phyloP scores from a whole-genome alignment of 306 rosid species.

The Hippophae rhamnoides region DNA sequence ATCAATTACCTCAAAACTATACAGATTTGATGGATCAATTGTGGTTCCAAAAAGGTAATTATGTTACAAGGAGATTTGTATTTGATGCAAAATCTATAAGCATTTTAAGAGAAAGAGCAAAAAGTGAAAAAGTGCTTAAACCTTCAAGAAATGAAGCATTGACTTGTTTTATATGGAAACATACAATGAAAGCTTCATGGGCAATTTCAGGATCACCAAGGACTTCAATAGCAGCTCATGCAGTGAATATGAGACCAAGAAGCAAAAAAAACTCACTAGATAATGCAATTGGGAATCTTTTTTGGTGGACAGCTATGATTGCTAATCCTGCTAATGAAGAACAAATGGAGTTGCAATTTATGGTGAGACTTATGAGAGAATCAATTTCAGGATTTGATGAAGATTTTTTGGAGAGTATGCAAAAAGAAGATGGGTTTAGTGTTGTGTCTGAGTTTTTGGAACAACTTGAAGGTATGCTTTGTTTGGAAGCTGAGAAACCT shows the following conservation, averaged over 20 bases:
- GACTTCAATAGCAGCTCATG: constrained; percentile 24
- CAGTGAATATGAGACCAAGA: constrained; percentile 39
- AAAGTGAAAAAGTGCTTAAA: constrained; percentile 5
- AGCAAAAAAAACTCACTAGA: constrained; percentile 14
- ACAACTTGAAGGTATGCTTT: constrained; percentile 15
- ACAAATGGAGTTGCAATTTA: background rate
- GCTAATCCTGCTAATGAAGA: background rate
- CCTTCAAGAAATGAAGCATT: constrained; percentile 27
- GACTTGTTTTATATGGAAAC: constrained; percentile 39
- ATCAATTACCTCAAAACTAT: constrained; percentile 15
- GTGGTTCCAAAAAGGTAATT: constrained; percentile 14
- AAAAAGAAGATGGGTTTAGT: constrained; percentile 19
- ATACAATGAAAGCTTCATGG: constrained; percentile 19
- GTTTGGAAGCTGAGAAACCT: constrained; percentile 9
- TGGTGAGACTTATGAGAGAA: constrained; percentile 4
- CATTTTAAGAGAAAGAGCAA: constrained; percentile 18
- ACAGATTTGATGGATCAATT: constrained; percentile 1
- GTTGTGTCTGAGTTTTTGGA: constrained; percentile 21
- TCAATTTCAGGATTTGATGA: background rate
- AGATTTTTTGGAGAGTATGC: constrained; percentile 14
- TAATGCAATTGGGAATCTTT: constrained; percentile 20
- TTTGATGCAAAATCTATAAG: constrained; percentile 19
- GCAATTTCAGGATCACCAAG: background rate
- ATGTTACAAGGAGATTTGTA: constrained; percentile 31
- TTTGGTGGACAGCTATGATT: constrained; percentile 18